Conservation (phyloP, 2,329 filamentous ascomycete genomes). For the Apiospora arundinis region DNA sequence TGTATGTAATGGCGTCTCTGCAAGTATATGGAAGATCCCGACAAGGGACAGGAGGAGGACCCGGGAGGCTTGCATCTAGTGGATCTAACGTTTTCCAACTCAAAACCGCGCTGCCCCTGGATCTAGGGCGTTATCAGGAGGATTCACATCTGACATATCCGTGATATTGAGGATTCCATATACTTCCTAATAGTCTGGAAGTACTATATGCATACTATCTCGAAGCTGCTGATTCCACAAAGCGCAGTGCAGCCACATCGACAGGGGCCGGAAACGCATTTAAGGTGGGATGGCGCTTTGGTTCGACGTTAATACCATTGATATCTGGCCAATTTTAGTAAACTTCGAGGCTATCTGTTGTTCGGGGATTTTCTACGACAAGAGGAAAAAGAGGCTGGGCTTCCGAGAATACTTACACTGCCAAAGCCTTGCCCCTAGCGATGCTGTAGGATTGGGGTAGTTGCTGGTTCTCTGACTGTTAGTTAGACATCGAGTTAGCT, state of each 20-base stretch:
- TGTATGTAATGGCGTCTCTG: background rate
- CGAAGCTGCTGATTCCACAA: background rate
- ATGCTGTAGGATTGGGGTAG: background rate
- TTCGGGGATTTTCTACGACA: background rate
- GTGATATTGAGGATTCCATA: background rate
- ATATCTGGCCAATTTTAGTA: background rate
- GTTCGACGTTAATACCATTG: background rate
- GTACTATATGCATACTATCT: background rate
- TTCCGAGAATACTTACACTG: background rate
- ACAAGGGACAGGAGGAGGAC: background rate
- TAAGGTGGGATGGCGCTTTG: background rate
- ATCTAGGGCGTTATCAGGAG: background rate
- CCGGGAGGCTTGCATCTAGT: background rate
- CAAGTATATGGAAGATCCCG: background rate
- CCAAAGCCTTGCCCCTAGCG: background rate
- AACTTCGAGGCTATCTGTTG: background rate
- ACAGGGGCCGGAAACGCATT: background rate
- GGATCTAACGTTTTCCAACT: background rate
- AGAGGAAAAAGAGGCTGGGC: background rate
- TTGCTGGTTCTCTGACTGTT: background rate
- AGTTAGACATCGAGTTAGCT: background rate
- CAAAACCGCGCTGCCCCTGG: background rate
- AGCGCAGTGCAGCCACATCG: background rate
- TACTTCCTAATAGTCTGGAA: background rate
- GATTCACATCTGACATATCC: background rate